Evolutionary conservation across 2,329 filamentous ascomycete species (phyloP), one percentile per base, ranked within the genome.

Genomic region (Fusarium kyushuense): DNA sequence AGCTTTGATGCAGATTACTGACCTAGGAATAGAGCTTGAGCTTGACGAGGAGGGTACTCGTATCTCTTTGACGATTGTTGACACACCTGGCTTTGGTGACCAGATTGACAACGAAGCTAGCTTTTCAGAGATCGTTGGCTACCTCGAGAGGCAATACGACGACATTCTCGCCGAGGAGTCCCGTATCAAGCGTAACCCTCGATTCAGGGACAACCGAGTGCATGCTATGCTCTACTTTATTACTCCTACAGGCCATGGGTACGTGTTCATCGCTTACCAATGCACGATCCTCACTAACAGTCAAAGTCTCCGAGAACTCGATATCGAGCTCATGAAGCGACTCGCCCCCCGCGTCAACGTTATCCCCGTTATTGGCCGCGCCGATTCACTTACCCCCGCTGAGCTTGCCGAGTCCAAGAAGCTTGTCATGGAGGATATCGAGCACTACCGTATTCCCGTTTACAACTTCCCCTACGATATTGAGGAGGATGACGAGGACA

Each of bases 391-490:
- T 68, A 99, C 96, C 58, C 96, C 96, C 38, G 91, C 93, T 72
- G 96, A 99, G 84, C 87, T 99, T 69, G 96, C 96, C 72, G 96
- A 99, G 83, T 98, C 95, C 73, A 99, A 99, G 90, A 99, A 98
- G 87, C 89, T 99, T 66, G 94, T 99, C 78, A 99, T 99, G 96
- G 96, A 99, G 86, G 96, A 99, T 79, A 99, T 99, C 75, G 96
- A 99, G 84, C 96, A 99, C 83, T 99, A 99, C 86, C 92, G 96
- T 79, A 99, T 99, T 75, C 96, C 96, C 46, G 95, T 99, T 71
- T 99, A 99, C 89, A 99, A 99, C 88, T 99, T 99, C 87, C 96
- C 96, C 49, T 99, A 99, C 84, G 96, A 99, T 75, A 97, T 99
- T 65, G 96, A 99, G 83, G 96, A 99, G 85, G 96, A 99, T 75